Evolutionary conservation across 345 rosid genomes (phyloP), one percentile per base, ranked within the genome.

Genomic region (Acer yangbiense): DNA sequence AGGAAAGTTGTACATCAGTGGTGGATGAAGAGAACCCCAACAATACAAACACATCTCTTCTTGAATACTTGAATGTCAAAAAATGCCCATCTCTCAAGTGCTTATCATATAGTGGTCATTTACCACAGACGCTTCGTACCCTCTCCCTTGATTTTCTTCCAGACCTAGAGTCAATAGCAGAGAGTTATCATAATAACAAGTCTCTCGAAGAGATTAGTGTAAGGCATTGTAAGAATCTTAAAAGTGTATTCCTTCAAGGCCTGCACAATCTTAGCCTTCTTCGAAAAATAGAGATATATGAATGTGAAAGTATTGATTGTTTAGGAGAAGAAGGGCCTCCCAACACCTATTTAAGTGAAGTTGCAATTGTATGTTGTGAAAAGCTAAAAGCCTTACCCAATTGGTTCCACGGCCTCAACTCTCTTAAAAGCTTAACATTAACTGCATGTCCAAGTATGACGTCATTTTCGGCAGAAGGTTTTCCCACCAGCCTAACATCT

Each of bases 401-500:
- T 60, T 9, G 23, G 25, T 60, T 60, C 25, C 76, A 74, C 25
- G 58, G n/a, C 32, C 46, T 82, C 63, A 65, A 18, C 5, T 64
- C 54, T 55, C 79, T 82, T 76, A 21, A 43, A 41, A 35, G 63
- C 7, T 41, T 82, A 57, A n/a, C 2, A 65, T 52, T 82, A 12
- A 7, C 1, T 3, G 29, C 55, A 20, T 79, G 77, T 68, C 72
- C 5, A 72, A 25, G 25, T 25, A 25, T 25, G 25, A 25, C 25
- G 25, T 78, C 75, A 25, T 79, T 79, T 21, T 78, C 78, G 0
- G 65, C 68, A 54, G 69, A 79, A 20, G 80, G 78, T 32, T 68
- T 76, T 14, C 69, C 76, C 2, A 63, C 69, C 44, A 72, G 16
- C 77, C 57, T 79, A 48, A 72, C 10, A 65, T 62, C 68, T 43